phyloP scores from a whole-genome alignment of 2,329 filamentous ascomycete species.

The Fonsecaea nubica region DNA sequence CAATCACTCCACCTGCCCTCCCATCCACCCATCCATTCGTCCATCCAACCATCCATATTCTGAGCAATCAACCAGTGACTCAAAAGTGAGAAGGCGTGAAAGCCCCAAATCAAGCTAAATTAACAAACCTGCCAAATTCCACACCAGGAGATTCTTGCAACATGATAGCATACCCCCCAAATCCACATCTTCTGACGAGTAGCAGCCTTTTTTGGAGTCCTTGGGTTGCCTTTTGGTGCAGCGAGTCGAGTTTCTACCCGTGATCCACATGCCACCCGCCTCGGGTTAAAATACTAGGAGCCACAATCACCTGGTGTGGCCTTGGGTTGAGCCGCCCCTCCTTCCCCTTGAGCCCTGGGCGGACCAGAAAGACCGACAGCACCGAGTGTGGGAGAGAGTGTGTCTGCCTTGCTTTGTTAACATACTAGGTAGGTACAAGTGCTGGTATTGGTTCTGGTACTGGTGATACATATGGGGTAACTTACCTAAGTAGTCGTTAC shows the following conservation, averaged over 20 bases:
- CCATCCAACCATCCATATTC: no score
- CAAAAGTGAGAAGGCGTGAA: no score
- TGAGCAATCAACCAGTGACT: not conserved
- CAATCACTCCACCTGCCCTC: not conserved
- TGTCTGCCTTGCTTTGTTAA: not conserved
- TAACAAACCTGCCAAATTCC: not conserved
- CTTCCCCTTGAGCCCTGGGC: not conserved
- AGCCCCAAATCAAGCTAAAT: not conserved
- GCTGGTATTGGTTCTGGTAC: no score
- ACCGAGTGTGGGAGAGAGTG: not conserved
- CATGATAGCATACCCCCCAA: not conserved
- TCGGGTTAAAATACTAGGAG: not conserved
- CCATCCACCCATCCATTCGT: not conserved
- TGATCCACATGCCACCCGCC: not conserved
- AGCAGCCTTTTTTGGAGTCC: not conserved
- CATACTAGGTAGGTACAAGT: not conserved
- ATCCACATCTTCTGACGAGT: not conserved
- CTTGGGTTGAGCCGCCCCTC: not conserved
- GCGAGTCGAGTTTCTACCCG: not conserved
- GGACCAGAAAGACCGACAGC: not conserved
- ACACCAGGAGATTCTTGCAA: not conserved
- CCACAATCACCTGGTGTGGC: constrained; percentile 17
- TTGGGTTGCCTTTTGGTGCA: not conserved
- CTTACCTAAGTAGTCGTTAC: no score
- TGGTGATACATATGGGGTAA: no score